Percentiles rank a stretch among this genome's conserved stretches.
phyloP scores from a whole-genome alignment of 2,329 filamentous ascomycete genomes.

The Fusarium newnesense region DNA sequence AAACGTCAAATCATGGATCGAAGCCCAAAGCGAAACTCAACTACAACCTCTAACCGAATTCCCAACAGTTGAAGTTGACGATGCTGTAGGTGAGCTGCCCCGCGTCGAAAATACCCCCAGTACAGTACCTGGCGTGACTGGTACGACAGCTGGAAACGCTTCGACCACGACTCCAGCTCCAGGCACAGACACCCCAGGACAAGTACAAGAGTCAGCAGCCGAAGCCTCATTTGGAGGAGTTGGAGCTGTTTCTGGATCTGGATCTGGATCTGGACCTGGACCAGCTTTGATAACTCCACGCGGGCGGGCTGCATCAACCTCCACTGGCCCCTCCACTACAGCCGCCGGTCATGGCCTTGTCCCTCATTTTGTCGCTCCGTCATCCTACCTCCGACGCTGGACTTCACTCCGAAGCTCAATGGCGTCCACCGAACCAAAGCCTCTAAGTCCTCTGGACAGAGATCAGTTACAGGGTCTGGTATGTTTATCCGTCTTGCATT shows the following conservation, averaged over 20 bases:
- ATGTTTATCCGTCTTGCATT: conserved; percentile 49
- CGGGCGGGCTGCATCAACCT: conserved; percentile 36
- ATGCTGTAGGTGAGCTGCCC: conserved; percentile 32
- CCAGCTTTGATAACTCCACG: conserved; percentile 37
- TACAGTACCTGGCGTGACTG: conserved; percentile 20
- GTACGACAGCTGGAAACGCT: conserved; percentile 21
- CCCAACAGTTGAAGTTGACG: conserved; percentile 22
- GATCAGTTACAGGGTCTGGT: conserved; percentile 84
- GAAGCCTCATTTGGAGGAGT: conserved; percentile 13
- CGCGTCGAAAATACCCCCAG: conserved; percentile 22
- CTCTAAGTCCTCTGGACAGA: conserved; percentile 72
- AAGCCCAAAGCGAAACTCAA: conserved; percentile 25
- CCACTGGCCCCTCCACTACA: conserved; percentile 39
- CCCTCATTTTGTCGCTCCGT: conserved; percentile 69
- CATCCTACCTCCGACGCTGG: conserved; percentile 64
- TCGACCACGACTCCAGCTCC: conserved; percentile 21
- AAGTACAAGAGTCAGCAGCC: background rate
- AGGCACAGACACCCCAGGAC: conserved; percentile 8
- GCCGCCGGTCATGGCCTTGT: conserved; percentile 47
- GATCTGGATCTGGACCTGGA: conserved; percentile 14
- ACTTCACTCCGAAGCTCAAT: conserved; percentile 50
- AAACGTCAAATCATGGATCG: conserved; percentile 35
- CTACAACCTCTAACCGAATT: conserved; percentile 22
- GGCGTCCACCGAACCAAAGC: conserved; percentile 53
- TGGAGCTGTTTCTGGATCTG: conserved; percentile 3